Evolutionary conservation across 345 rosid genomes (phyloP).

Genomic region (Conringia planisiliqua): DNA sequence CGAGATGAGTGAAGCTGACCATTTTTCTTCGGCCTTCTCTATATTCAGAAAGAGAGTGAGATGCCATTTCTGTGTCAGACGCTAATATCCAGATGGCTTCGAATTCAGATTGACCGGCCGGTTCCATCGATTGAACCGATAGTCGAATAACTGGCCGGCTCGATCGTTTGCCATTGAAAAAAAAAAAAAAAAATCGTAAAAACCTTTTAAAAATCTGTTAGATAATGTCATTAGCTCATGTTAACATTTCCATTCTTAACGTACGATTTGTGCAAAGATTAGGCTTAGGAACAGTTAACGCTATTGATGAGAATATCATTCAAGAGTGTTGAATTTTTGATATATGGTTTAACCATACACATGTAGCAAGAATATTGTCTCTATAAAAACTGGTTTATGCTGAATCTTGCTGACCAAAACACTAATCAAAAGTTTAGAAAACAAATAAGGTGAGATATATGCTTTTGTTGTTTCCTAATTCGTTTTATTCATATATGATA

Average conservation of each 20-base stretch:
- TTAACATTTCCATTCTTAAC: background rate
- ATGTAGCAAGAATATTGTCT: background rate
- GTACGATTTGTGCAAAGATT: background rate
- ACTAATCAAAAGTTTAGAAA: background rate
- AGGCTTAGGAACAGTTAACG: too few relatives aligned
- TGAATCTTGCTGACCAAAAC: background rate
- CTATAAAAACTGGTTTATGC: background rate
- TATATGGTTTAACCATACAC: background rate
- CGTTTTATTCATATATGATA: too few relatives aligned
- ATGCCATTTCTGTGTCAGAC: background rate
- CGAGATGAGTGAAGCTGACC: conserved; percentile 12
- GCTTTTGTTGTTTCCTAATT: background rate
- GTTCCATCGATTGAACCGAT: background rate
- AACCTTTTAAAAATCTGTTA: too few relatives aligned
- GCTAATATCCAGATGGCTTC: background rate
- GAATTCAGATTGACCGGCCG: background rate
- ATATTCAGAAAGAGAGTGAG: background rate
- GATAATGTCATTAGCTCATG: background rate
- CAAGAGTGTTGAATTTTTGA: background rate
- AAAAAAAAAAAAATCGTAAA: too few relatives aligned
- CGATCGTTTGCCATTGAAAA: too few relatives aligned
- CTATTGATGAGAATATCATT: background rate
- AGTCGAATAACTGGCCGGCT: background rate
- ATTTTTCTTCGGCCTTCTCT: background rate
- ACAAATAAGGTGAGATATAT: background rate